These are phyloP conservation scores for Teratosphaeria pseudoeucalypti DNA, from an alignment of 2,329 filamentous ascomycete species.

Conservation along the genomic window DNA sequence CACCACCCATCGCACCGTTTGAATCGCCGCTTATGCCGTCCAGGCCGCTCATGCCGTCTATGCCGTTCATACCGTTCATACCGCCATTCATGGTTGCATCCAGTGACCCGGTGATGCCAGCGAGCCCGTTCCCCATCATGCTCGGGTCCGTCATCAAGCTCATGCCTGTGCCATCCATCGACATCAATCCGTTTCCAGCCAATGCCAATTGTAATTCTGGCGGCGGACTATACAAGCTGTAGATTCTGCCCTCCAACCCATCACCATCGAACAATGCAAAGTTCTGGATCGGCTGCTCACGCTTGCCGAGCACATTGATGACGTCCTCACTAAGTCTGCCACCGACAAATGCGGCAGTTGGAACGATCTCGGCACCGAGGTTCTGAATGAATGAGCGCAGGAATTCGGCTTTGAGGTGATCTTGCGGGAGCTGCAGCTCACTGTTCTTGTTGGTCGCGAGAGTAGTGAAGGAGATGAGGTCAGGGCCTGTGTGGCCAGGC, in stretches of 20 bases:
- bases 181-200: not conserved
- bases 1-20: not conserved
- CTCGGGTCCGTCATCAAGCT: not conserved
- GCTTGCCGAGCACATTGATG: conserved; percentile 85
- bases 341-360: conserved; percentile 79
- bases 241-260: conserved; percentile 65
- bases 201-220: conserved; percentile 16
- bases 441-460: conserved; percentile 70
- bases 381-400: conserved; percentile 80
- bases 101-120: not conserved
- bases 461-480: conserved; percentile 66
- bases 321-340: conserved; percentile 90
- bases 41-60: not conserved
- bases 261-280: conserved; percentile 85
- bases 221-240: conserved; percentile 46
- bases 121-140: not conserved
- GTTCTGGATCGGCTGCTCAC: conserved; percentile 93
- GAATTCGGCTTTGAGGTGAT: conserved; percentile 46
- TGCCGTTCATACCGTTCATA: not conserved
- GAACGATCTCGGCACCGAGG: conserved; percentile 70
- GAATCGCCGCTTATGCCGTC: not conserved
- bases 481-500: conserved; percentile 47
- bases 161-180: conserved; percentile 1
- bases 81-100: not conserved
- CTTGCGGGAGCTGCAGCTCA: conserved; percentile 42